Base-by-base conservation (phyloP, 2,329 filamentous ascomycete genomes). In the Xylaria sp. region DNA sequence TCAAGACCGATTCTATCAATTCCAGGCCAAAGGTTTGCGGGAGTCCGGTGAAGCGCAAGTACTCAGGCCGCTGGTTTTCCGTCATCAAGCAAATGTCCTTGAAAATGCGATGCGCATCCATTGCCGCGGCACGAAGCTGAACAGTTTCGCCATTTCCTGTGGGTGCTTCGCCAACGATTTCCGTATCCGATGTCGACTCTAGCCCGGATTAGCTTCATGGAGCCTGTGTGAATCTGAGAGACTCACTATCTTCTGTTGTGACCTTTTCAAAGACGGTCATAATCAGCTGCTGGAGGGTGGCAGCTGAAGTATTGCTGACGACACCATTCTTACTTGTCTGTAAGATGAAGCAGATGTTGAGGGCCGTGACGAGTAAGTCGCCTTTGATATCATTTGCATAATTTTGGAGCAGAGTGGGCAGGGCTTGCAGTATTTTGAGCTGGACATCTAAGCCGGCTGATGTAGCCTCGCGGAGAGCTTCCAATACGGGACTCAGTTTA, bases 191-290 rank as follows among this genome's bases (percentile, higher is more conserved):
- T 7, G 72, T 74, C 55, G 79, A 82, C 73, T 82, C 84, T 86
- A 5, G 20, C 5, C 34, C 23, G 46, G 50, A 55, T 73, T 62
- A 73, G 32, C 25, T 37, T 32, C 7, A 25, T 50, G 12, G 9
- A 62, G 13, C 20, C 32, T 6, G 9, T 20, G 10, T 32, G n/a
- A 34, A 55, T 23, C n/a, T 13, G 3, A 6, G 13, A n/a, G 13
- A 85, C 88, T 79, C 81, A 91, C 90, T 90, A 78, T 98, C 94
- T 83, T 98, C 94, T 6, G 84, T 83, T 0, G 90, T 88, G 1
- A 98, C 94, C 79, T 97, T 96, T 79, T 98, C 96, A 80, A 98
- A 98, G 0, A 97, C 92, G 0, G 93, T 92, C 39, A 96, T 93
- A 8, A 98, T 91, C 15, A 99, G 87, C 80, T 98, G 96, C 81